Conservation (phyloP, 805 yeast genomes). For the Myxozyma melibiosi region DNA sequence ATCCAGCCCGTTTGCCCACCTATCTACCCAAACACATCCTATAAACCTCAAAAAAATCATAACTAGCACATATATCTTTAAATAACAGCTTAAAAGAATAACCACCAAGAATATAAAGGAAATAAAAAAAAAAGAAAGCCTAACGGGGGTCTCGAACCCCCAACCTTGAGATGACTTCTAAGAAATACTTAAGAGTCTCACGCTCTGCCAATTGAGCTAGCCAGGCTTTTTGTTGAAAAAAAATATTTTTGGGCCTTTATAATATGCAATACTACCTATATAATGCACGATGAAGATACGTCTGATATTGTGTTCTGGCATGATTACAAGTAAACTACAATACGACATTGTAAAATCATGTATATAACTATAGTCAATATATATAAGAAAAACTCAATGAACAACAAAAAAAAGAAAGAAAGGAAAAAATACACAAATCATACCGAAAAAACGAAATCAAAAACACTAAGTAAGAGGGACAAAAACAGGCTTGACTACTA, state of each 20-base stretch:
- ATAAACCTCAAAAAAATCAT: not conserved
- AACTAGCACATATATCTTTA: not conserved
- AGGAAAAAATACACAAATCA: too few species aligned
- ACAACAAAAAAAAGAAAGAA: too few species aligned
- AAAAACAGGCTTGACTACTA: too few species aligned
- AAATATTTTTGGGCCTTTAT: not conserved
- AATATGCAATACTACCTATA: not conserved
- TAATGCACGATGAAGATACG: not conserved
- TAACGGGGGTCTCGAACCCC: conserved; percentile 43
- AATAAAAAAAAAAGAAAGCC: conserved; percentile 34
- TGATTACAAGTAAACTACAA: too few species aligned
- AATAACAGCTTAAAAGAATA: not conserved
- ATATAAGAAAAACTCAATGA: too few species aligned
- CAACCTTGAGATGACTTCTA: conserved; percentile 40
- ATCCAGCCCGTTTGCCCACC: not conserved
- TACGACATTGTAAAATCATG: too few species aligned
- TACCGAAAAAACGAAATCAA: too few species aligned
- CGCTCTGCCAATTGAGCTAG: conserved; percentile 43
- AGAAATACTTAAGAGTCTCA: conserved; percentile 38
- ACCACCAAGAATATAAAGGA: not conserved
- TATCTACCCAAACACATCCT: too few species aligned
- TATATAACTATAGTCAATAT: too few species aligned
- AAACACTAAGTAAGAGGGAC: too few species aligned
- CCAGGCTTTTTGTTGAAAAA: conserved; percentile 28
- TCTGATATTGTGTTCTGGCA: too few species aligned